Evolutionary conservation across 2,329 filamentous ascomycete species (phyloP).

Genomic region (Beauveria sp.): DNA sequence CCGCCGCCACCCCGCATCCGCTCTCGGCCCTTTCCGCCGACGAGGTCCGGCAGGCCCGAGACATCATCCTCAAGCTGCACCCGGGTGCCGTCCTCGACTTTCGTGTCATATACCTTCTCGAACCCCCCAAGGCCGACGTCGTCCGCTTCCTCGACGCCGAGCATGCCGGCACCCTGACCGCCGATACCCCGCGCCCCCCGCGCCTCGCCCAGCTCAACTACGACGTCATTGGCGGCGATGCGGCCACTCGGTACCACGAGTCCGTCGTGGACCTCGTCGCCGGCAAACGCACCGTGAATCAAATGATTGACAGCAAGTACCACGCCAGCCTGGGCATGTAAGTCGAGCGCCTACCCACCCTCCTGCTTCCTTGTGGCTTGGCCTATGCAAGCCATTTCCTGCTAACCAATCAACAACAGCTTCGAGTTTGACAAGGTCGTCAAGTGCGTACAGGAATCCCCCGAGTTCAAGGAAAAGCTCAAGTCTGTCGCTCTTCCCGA

Average conservation of each 20-base stretch:
- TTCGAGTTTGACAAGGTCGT: conserved; percentile 29
- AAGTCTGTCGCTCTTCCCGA: conserved; percentile 20
- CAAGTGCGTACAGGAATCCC: conserved; percentile 20
- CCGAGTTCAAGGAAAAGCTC: conserved; percentile 25
- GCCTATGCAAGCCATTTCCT: background rate
- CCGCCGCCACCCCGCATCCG: conserved; percentile 20
- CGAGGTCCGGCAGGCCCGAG: conserved; percentile 27
- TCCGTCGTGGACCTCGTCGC: conserved; percentile 26
- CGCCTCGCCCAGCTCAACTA: conserved; percentile 36
- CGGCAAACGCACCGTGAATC: conserved; percentile 17
- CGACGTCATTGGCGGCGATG: conserved; percentile 23
- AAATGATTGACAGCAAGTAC: conserved; percentile 21
- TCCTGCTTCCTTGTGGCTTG: background rate
- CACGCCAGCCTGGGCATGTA: conserved; percentile 25
- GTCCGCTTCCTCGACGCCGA: conserved; percentile 37
- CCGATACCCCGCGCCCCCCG: conserved; percentile 19
- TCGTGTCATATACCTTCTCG: conserved; percentile 40
- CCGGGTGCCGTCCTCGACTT: conserved; percentile 31
- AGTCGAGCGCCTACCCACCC: conserved; percentile 7
- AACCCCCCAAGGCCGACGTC: conserved; percentile 42
- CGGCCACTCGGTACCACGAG: conserved; percentile 24
- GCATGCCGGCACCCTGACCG: conserved; percentile 25
- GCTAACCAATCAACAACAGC: conserved; percentile 10
- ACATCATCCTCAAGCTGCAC: conserved; percentile 23
- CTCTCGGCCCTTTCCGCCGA: conserved; percentile 21